Evolutionary conservation across 371 early-diverging fungal genomes (phyloP).

Genomic region (Mortierella sp.): DNA sequence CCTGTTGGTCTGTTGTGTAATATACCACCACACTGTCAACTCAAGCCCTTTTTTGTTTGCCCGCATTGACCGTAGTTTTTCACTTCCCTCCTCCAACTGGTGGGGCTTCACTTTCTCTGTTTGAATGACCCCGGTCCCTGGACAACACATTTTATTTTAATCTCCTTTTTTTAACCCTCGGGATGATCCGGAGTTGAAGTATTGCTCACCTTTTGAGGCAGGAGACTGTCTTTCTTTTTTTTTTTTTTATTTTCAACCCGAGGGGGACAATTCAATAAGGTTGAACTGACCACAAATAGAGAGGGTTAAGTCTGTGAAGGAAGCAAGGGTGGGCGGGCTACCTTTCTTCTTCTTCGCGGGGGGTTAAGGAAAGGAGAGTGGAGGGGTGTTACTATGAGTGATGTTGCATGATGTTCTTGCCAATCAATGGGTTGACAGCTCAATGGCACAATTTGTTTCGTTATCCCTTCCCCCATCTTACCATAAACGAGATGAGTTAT

Average conservation of each 20-base stretch:
- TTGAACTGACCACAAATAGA: background rate
- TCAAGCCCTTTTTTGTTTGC: background rate
- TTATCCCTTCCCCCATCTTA: background rate
- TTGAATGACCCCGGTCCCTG: background rate
- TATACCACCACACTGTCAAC: background rate
- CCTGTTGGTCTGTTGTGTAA: too few species aligned
- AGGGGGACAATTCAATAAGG: too few species aligned
- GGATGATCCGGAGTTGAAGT: constrained; percentile 13
- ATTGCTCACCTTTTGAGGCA: constrained; percentile 17
- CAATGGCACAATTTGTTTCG: background rate
- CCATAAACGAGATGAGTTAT: background rate
- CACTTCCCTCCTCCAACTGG: background rate
- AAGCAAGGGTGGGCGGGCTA: background rate
- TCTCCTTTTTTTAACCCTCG: background rate
- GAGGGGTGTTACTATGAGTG: too few species aligned
- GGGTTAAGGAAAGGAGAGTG: too few species aligned
- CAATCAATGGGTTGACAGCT: constrained; percentile 8
- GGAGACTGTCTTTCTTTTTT: constrained; percentile 1
- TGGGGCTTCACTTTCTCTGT: background rate
- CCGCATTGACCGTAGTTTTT: background rate
- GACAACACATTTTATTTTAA: constrained; percentile 3
- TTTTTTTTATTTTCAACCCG: background rate
- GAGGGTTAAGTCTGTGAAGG: background rate
- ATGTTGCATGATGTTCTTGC: background rate
- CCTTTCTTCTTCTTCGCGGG: too few species aligned